Evolutionary conservation across 2,329 filamentous ascomycete species (phyloP), one percentile per base, ranked within the genome.

Genomic region (Corynespora cassiicola): DNA sequence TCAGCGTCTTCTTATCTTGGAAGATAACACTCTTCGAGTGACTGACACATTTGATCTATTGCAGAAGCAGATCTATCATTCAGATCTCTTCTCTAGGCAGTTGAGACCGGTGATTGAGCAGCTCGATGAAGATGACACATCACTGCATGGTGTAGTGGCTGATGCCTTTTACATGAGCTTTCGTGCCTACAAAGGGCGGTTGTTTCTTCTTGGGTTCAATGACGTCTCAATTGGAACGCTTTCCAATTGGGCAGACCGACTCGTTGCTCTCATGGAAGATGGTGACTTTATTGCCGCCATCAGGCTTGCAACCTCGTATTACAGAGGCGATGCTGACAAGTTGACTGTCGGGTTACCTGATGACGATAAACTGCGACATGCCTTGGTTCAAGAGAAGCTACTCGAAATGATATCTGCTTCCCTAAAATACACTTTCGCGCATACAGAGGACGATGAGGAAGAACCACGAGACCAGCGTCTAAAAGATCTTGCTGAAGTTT

Each of bases 151-250:
- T 2, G 91, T 97, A 7, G 89, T 97, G 31, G 92, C 92, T 6
- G 94, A 99, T 75, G 94, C 91, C 0, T 99, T 96, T 56, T 92
- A 92, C 63, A 97, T 97, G 90, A 96, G 92, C 68, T 92, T 97
- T 70, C 90, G 88, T 59, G 81, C 90, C 3, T 99, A 97, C 72
- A 99, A 97, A 68, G 91, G 94, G 5, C 82, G 92, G 19, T 76
- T 96, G 22, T 99, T 99, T 61, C 73, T 97, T 4, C 77, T 99
- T 7, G 91, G 94, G n/a, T 91, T 92, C 71, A 94, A 92, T 60
- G 92, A 97, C 61, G 76, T 96, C 25, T 89, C 90, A 0, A 88
- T 97, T 31, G 94, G 94, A 2, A 88, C 87, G 4, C 72, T 99
- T 21, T 97, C 94, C 1, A 99, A 99, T 54, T 99, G 94, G 94